These are phyloP conservation scores for Populus euphratica DNA, from an alignment of 345 rosid species.

Conservation along the genomic window DNA sequence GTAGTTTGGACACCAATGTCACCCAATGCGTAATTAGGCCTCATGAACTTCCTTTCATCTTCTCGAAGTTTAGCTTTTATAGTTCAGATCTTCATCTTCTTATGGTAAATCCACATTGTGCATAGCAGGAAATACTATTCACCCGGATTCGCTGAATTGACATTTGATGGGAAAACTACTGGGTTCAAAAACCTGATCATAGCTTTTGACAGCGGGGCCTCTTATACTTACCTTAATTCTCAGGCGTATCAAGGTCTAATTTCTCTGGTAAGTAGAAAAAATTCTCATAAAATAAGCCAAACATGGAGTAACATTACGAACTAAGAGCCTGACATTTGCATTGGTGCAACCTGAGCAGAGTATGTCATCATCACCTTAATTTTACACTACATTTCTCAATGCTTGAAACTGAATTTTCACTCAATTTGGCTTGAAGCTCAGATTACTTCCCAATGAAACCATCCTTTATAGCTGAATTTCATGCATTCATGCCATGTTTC, in stretches of 20 bases:
- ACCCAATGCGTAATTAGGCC: constrained; percentile 40
- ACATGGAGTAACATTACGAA: not conserved
- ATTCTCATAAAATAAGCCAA: not conserved
- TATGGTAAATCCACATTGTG: constrained; percentile 4
- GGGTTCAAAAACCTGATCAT: constrained; percentile 48
- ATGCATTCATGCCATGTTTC: not conserved
- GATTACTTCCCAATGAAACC: not conserved
- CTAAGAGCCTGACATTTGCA: not conserved
- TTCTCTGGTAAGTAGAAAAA: constrained; percentile 43
- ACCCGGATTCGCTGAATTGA: constrained; percentile 69
- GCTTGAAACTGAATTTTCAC: not conserved
- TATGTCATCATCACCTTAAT: not conserved
- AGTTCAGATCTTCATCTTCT: not conserved
- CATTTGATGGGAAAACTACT: constrained; percentile 56
- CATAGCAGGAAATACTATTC: constrained; percentile 69
- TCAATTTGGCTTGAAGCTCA: not conserved
- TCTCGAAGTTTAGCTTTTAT: constrained; percentile 6
- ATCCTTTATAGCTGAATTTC: not conserved
- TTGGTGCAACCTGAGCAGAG: not conserved
- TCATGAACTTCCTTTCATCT: not conserved
- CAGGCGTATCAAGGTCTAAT: constrained; percentile 54
- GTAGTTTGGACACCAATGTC: constrained; percentile 81
- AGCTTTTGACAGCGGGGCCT: constrained; percentile 84
- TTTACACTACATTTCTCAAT: not conserved
- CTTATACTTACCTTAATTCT: constrained; percentile 76